These are phyloP conservation scores for Brassica rapa DNA, from an alignment of 345 rosid species.

Conservation along the genomic window DNA sequence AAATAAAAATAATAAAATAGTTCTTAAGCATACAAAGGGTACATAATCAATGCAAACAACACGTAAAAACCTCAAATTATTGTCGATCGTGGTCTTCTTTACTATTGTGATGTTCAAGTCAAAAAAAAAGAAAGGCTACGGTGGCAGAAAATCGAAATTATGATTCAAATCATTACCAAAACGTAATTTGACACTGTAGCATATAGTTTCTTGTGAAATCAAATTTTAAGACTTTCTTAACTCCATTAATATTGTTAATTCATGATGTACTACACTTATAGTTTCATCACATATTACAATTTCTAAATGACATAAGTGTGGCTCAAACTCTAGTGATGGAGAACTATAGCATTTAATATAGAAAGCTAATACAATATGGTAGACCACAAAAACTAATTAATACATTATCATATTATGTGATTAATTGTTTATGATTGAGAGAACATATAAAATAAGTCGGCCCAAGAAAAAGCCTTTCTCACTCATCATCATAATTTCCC, in stretches of 20 bases:
- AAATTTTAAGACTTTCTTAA: neutral
- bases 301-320: slow-evolving; percentile 33
- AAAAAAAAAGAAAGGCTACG: neutral
- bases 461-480: slow-evolving; percentile 28
- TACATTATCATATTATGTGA: slow-evolving; percentile 12
- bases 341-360: slow-evolving; percentile 15
- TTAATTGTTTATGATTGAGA: slow-evolving; percentile 21
- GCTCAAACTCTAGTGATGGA: slow-evolving; percentile 34
- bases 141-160: neutral
- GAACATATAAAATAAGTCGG: slow-evolving; percentile 28
- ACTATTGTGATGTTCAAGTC: slow-evolving; percentile 3
- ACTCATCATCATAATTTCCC: slow-evolving; percentile 35
- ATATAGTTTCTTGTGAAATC: neutral
- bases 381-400: slow-evolving; percentile 32
- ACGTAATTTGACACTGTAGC: neutral
- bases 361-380: slow-evolving; percentile 38
- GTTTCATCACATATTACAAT: slow-evolving; percentile 6
- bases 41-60: neutral
- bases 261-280: neutral
- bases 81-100: neutral
- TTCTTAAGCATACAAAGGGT: neutral
- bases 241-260: neutral
- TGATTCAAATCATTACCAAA: neutral
- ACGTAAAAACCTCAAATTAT: neutral
- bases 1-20: neutral